Percentiles rank a stretch among this genome's conserved stretches.
Conservation (phyloP, 768 basidiomycete genomes). For the Auricularia sp. region DNA sequence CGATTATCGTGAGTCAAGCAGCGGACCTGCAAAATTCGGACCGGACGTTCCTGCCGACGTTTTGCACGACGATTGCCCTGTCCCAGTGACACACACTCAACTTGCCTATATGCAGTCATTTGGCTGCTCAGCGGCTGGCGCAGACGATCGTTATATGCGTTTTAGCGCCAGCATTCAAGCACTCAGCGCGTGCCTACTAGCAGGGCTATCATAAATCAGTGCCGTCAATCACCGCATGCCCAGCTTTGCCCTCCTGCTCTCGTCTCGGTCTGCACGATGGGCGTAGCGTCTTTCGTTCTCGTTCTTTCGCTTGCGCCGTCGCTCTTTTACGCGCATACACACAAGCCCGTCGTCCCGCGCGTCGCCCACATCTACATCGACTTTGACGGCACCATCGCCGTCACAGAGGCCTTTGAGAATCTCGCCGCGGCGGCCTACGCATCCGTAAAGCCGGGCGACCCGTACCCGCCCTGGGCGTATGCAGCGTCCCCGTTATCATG, state of each 20-base stretch:
- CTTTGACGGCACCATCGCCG: background rate
- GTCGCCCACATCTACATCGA: background rate
- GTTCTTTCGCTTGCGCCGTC: background rate
- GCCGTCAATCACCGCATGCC: background rate
- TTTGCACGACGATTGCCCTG: too few relatives aligned
- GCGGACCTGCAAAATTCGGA: too few relatives aligned
- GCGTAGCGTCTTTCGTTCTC: background rate
- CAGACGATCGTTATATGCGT: too few relatives aligned
- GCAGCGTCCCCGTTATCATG: background rate
- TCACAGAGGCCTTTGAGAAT: background rate
- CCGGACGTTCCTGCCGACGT: too few relatives aligned
- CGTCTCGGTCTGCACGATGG: background rate
- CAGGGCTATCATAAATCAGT: too few relatives aligned
- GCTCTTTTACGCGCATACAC: background rate
- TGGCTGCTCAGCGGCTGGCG: too few relatives aligned
- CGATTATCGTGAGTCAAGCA: too few relatives aligned
- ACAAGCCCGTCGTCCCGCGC: background rate
- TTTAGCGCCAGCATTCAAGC: too few relatives aligned
- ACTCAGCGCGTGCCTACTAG: too few relatives aligned
- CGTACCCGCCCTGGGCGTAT: background rate
- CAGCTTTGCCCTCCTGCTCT: background rate
- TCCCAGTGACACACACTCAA: too few relatives aligned
- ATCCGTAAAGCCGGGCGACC: background rate
- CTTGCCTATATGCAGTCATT: too few relatives aligned
- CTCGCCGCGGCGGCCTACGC: background rate